Evolutionary conservation across 2,329 filamentous ascomycete genomes (phyloP), one percentile per base, ranked within the genome.

Genomic region (Penicillium sp.): DNA sequence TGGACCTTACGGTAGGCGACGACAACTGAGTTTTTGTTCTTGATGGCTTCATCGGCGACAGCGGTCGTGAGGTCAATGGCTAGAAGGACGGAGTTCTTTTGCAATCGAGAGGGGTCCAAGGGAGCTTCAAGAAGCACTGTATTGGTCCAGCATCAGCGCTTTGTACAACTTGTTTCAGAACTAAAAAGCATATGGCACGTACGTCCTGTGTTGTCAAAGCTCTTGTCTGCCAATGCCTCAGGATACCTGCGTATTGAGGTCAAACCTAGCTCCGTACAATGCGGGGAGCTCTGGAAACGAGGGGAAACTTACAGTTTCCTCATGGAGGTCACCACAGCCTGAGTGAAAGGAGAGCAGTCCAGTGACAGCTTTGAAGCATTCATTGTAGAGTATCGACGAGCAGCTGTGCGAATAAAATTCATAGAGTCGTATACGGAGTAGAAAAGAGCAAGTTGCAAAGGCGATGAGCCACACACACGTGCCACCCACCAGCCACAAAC

Each of bases 171-270:
- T n/a, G n/a, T 13, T 29, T 11, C 10, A 6, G 34, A 24, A 1
- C 18, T 14, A 1, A 5, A 11, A 10, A 39, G 5, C 13, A 18
- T 13, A 10, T 1, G 2, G n/a, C 52, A 52, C 79, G 65, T 71
- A 85, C 84, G 73, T 51, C 94, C 94, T n/a, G 95, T 96, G 69
- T 99, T 99, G 72, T 99, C 94, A 83, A 92, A 99, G 61, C 89
- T 86, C 64, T 87, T 88, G 70, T 97, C 94, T 9, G 94, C 94
- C 40, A 97, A 81, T 56, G 86, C 86, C 70, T 95, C 91, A 0
- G 94, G 94, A 71, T 96, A 99, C 56, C 92, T 94, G 60, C 54
- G 51, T 47, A 24, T 39, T 31, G n/a, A 43, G 50, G 50, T 49
- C 62, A 45, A 42, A 39, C 18, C 38, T 50, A 56, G 53, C 49